Evolutionary conservation across 2,329 filamentous ascomycete species (phyloP), one percentile per base, ranked within the genome.

Genomic region (Ophiostoma australiae): DNA sequence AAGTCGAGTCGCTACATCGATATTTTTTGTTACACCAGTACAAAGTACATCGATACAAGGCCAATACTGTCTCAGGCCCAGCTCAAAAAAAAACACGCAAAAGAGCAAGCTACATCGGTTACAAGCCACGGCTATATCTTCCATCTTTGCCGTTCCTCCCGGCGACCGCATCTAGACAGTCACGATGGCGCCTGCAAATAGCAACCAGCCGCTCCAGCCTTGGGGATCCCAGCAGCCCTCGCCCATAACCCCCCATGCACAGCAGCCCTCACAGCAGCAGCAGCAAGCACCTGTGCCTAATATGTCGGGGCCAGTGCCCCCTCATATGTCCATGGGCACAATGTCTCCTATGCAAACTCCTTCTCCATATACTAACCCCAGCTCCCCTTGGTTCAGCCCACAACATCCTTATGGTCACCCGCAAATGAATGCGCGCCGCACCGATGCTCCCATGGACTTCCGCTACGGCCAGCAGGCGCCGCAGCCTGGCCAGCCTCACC

Each of bases 381-480:
- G 71, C 70, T 70, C 76, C 72, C 72, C 75, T 73, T 80, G 78
- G 79, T 80, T 78, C 75, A 83, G 82, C 76, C 73, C 79, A 52
- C 75, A 74, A 66, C 72, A 74, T 67, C 86, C 86, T 75, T 84
- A 83, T 33, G 27, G 13, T 77, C 78, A 78, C 67, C 76, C 80
- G 75, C 84, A 86, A 73, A 83, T 86, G 82, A 79, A 67, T 13
- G 41, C 67, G 5, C 75, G 77, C 44, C 77, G 77, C 35, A 76
- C 75, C 71, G 76, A 77, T 1, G 73, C 75, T 1, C 73, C 75
- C 58, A 75, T 77, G 70, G 76, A 76, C 55, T 77, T 76, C 63
- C 74, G 75, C 23, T 76, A 76, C 68, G 70, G 69, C 35, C 72
- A 74, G 66, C 70, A 74, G 71, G 73, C 76, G 17, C 76, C 77